phyloP scores from a whole-genome alignment of 106 monocot species.

The Dendrobium officinale region DNA sequence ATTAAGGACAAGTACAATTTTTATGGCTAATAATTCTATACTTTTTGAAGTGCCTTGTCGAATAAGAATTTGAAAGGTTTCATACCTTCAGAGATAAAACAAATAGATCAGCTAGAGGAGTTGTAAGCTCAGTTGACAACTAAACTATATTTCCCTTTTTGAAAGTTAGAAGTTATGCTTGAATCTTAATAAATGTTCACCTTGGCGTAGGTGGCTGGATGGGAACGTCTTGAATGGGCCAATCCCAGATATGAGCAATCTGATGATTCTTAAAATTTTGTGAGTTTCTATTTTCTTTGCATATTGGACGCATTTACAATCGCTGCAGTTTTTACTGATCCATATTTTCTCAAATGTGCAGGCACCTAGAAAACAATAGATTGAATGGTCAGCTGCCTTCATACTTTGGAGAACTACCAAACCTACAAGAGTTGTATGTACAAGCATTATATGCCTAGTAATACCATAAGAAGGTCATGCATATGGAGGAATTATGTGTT shows the following conservation, averaged over 20 bases:
- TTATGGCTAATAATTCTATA: background rate
- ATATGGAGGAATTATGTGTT: background rate
- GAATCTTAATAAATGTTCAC: conserved; percentile 5
- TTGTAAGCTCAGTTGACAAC: conserved; percentile 14
- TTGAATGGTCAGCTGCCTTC: conserved; percentile 35
- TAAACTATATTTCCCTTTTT: background rate
- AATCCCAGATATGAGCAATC: conserved; percentile 34
- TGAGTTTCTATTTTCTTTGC: conserved; percentile 15
- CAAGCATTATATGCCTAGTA: background rate
- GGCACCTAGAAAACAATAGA: conserved; percentile 47
- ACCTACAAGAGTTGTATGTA: conserved; percentile 39
- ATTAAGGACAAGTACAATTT: background rate
- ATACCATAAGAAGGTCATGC: background rate
- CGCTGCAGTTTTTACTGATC: background rate
- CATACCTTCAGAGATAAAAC: conserved; percentile 23
- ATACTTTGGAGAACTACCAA: conserved; percentile 32
- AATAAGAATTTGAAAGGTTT: conserved; percentile 19
- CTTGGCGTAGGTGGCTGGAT: conserved; percentile 36
- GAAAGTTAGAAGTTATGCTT: background rate
- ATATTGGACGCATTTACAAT: background rate
- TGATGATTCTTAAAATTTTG: conserved; percentile 20
- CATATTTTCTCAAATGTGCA: conserved; percentile 9
- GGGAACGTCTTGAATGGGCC: conserved; percentile 26
- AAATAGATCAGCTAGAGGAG: conserved; percentile 22
- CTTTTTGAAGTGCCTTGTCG: conserved; percentile 15